Conservation (phyloP, 2,329 filamentous ascomycete genomes). For the Talaromyces islandicus region DNA sequence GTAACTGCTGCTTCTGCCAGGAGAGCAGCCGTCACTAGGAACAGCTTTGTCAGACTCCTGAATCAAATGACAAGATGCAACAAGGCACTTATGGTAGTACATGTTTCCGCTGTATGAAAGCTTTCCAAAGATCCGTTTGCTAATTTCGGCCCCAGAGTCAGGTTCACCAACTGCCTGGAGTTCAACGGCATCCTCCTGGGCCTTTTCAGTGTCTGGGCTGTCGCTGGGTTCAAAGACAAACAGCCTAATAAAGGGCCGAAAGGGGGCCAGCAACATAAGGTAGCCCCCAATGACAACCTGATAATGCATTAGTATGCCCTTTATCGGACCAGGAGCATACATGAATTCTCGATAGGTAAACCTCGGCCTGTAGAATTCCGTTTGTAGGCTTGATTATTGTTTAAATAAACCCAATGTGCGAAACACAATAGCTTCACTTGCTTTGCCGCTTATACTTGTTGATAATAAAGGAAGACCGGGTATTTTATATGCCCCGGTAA, state of each 20-base stretch:
- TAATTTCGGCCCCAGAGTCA: neutral
- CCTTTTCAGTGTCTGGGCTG: neutral
- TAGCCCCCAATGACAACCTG: neutral
- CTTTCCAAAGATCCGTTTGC: neutral
- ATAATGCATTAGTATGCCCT: constrained; percentile 2
- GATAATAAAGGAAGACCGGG: neutral
- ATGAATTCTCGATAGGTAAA: neutral
- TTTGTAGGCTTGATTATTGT: neutral
- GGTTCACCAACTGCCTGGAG: neutral
- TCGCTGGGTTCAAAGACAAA: neutral
- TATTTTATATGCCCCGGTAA: neutral
- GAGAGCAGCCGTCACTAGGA: neutral
- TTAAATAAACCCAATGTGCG: neutral
- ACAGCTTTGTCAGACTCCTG: neutral
- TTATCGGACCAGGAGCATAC: neutral
- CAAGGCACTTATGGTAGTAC: neutral
- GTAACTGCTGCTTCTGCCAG: neutral
- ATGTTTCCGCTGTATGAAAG: constrained; percentile 1
- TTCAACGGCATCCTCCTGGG: neutral
- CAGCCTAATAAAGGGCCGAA: neutral
- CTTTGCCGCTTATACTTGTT: constrained; percentile 1
- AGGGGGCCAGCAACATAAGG: neutral
- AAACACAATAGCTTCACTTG: neutral
- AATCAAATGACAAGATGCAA: neutral
- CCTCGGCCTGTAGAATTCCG: neutral